Evolutionary conservation across 306 rosid species (phyloP).

Genomic region (Prinsepia uniflora): DNA sequence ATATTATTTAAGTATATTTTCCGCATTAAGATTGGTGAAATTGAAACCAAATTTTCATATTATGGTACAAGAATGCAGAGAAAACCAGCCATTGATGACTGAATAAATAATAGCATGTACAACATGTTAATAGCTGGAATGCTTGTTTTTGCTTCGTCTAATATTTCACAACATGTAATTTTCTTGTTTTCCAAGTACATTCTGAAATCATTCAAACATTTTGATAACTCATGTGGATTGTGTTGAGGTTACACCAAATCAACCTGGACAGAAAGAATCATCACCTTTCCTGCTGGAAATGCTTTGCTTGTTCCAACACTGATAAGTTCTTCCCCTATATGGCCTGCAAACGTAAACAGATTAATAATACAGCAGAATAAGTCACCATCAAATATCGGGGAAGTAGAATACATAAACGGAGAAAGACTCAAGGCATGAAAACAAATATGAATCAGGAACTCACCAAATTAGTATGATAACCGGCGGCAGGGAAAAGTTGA

Average conservation of each 20-base stretch:
- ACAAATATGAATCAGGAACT: conserved; percentile 1
- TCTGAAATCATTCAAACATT: background rate
- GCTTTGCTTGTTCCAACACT: conserved; percentile 51
- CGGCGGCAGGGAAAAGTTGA: conserved; percentile 1
- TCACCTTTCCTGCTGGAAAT: conserved; percentile 37
- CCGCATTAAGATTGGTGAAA: background rate
- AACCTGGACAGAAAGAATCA: background rate
- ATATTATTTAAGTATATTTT: too few species aligned
- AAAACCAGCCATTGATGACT: background rate
- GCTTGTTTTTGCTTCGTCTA: background rate
- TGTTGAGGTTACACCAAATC: background rate
- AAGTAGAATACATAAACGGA: background rate
- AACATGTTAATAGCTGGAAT: background rate
- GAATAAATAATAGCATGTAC: background rate
- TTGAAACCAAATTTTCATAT: background rate
- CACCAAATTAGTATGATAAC: background rate
- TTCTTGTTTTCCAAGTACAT: background rate
- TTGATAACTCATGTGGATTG: background rate
- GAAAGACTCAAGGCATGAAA: background rate
- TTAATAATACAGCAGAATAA: background rate
- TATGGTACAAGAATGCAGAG: conserved; percentile 9
- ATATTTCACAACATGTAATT: background rate
- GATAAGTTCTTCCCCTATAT: conserved; percentile 38
- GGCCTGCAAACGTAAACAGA: conserved; percentile 36
- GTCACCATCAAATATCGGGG: background rate